phyloP scores from a whole-genome alignment of 2,329 filamentous ascomycete genomes.

The Hortaea sp. region DNA sequence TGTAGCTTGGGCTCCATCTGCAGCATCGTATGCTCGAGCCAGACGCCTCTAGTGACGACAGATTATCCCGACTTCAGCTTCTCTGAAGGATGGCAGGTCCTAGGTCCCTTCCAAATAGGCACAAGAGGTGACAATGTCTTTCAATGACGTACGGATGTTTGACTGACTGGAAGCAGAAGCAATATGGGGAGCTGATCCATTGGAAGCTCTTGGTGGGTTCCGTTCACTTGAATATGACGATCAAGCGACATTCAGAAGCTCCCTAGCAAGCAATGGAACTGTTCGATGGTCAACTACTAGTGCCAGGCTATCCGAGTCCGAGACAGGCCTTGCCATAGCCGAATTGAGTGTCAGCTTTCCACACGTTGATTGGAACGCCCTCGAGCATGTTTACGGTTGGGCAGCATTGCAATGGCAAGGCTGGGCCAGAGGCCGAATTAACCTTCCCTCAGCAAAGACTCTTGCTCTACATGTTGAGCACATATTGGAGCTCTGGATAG shows the following conservation, averaged over 20 bases:
- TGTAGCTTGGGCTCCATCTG: too few relatives aligned
- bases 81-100: slow-evolving; percentile 37
- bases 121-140: slow-evolving; percentile 39
- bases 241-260: slow-evolving; percentile 37
- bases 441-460: slow-evolving; percentile 23
- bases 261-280: slow-evolving; percentile 41
- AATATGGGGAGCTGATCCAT: slow-evolving; percentile 49
- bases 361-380: slow-evolving; percentile 43
- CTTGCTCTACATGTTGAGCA: slow-evolving; percentile 38
- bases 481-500: slow-evolving; percentile 44
- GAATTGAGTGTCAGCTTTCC: slow-evolving; percentile 38
- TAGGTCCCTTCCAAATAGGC: slow-evolving; percentile 50
- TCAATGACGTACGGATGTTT: neutral
- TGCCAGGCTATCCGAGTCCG: slow-evolving; percentile 21
- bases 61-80: slow-evolving; percentile 17
- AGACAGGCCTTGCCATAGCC: slow-evolving; percentile 23
- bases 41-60: neutral
- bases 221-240: slow-evolving; percentile 34
- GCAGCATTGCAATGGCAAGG: slow-evolving; percentile 48
- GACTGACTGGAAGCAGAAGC: slow-evolving; percentile 34
- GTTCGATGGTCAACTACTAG: slow-evolving; percentile 38
- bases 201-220: slow-evolving; percentile 46
- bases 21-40: too few relatives aligned
- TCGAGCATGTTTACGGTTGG: slow-evolving; percentile 49
- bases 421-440: slow-evolving; percentile 45